Conservation (phyloP, 768 basidiomycete genomes). For the Plicaturopsis crispa region DNA sequence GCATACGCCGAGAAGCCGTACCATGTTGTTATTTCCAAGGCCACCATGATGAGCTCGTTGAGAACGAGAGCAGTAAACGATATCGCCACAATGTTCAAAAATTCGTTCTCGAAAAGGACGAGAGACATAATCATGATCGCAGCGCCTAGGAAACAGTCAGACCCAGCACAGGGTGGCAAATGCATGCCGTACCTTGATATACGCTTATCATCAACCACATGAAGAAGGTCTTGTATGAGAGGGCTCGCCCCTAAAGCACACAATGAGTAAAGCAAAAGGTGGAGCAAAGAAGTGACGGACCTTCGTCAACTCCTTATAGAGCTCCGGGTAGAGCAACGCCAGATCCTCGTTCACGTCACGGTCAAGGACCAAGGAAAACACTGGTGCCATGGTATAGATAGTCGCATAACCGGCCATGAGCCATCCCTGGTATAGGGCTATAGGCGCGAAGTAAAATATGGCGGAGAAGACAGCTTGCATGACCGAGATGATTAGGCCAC, state of each 20-base stretch:
- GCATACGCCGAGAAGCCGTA: constrained; percentile 20
- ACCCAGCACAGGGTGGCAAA: neutral
- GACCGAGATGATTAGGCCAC: constrained; percentile 92
- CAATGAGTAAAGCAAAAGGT: constrained; percentile 1
- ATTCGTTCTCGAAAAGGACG: constrained; percentile 93
- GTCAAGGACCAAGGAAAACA: constrained; percentile 95
- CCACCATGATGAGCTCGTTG: constrained; percentile 99
- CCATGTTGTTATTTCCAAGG: constrained; percentile 97
- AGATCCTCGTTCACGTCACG: constrained; percentile 93
- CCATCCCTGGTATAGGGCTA: constrained; percentile 97
- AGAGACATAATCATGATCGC: constrained; percentile 99
- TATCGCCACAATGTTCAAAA: constrained; percentile 96
- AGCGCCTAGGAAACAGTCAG: constrained; percentile 47
- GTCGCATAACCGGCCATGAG: constrained; percentile 96
- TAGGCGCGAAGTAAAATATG: constrained; percentile 92
- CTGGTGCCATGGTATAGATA: constrained; percentile 96
- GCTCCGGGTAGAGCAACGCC: constrained; percentile 90
- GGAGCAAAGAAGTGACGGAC: constrained; percentile 27
- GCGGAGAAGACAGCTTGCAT: constrained; percentile 97
- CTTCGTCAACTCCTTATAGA: constrained; percentile 98
- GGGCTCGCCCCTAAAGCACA: constrained; percentile 69
- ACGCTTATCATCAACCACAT: constrained; percentile 96
- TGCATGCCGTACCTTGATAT: constrained; percentile 78
- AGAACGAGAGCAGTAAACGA: constrained; percentile 94
- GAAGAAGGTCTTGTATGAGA: constrained; percentile 98